Evolutionary conservation across 2,329 filamentous ascomycete species (phyloP).

Genomic region (Phoma sp.): DNA sequence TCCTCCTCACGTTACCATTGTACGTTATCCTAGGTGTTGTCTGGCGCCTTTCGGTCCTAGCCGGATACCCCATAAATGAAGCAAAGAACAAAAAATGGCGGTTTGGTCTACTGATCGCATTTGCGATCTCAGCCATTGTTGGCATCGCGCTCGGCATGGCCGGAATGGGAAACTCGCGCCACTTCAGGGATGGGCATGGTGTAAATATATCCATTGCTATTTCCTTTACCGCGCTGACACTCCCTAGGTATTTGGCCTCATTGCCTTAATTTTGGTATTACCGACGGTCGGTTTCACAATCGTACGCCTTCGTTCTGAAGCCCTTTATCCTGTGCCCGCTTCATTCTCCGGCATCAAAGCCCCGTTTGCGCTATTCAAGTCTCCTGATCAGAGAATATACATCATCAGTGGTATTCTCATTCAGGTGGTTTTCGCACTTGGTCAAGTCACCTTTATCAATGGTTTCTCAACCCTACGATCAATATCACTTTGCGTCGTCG

Average conservation of each 20-base stretch:
- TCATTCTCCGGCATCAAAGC: constrained; percentile 31
- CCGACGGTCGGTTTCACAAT: constrained; percentile 27
- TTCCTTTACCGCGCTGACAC: neutral
- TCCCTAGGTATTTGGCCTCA: constrained; percentile 33
- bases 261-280: constrained; percentile 28
- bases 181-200: constrained; percentile 35
- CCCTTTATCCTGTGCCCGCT: constrained; percentile 27
- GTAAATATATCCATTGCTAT: constrained; percentile 17
- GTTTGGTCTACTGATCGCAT: constrained; percentile 26
- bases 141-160: constrained; percentile 35
- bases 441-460: constrained; percentile 29
- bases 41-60: constrained; percentile 33
- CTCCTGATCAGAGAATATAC: constrained; percentile 30
- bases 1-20: constrained; percentile 35
- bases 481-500: constrained; percentile 37
- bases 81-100: constrained; percentile 37
- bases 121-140: constrained; percentile 23
- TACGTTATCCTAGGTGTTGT: constrained; percentile 37
- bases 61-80: constrained; percentile 34
- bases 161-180: constrained; percentile 34
- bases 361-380: constrained; percentile 30
- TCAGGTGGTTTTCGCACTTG: constrained; percentile 28
- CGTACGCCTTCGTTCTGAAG: constrained; percentile 30
- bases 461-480: constrained; percentile 33
- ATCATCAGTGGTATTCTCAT: constrained; percentile 28